These are phyloP conservation scores for Citrus mangshanensis DNA, from an alignment of 345 rosid genomes.

Conservation along the genomic window DNA sequence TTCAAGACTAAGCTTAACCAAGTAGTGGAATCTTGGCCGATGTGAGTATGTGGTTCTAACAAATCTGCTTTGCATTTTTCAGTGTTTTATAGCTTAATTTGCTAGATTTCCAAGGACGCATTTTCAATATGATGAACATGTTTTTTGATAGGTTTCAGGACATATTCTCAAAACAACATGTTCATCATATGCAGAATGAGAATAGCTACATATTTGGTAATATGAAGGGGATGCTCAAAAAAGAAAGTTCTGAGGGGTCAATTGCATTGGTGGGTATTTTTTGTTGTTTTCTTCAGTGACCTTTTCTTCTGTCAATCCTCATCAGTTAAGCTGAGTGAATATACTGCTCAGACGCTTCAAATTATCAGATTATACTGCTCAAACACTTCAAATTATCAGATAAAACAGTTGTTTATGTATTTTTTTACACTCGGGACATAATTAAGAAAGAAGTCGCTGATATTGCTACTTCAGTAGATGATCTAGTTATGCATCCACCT, in stretches of 20 bases:
- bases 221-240: neutral
- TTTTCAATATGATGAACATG: constrained; percentile 1
- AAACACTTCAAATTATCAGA: no score
- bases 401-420: neutral
- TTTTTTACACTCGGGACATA: neutral
- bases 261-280: neutral
- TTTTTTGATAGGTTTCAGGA: neutral
- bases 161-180: constrained; percentile 7
- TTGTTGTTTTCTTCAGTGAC: neutral
- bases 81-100: neutral
- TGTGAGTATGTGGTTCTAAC: constrained; percentile 13
- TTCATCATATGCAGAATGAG: neutral
- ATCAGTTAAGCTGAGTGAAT: neutral
- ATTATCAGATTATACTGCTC: neutral
- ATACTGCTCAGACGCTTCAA: neutral
- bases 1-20: constrained; percentile 69
- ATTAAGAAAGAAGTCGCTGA: neutral
- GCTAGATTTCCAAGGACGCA: neutral
- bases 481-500: neutral
- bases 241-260: neutral
- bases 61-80: neutral
- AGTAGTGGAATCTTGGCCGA: constrained; percentile 24
- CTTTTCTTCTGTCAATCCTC: neutral
- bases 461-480: neutral
- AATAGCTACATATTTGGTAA: neutral